Conservation (phyloP, 2,329 filamentous ascomycete species). For the Daldinia eschscholtzii region DNA sequence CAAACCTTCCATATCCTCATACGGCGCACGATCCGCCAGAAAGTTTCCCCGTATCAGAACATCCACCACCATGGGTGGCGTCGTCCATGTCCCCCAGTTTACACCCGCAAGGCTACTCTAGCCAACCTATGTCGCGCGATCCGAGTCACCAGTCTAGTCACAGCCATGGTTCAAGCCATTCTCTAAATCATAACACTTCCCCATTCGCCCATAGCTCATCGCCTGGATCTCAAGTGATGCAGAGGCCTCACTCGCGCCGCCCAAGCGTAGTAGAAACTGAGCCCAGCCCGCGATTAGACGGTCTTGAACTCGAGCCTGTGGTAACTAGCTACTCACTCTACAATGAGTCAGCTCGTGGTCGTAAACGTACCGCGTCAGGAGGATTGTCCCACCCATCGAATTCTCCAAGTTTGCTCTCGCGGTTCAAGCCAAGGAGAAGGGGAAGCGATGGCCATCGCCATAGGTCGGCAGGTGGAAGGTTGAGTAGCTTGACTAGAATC, state of each 20-base stretch:
- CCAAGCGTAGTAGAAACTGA: conserved; percentile 61
- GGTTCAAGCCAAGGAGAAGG: conserved; percentile 23
- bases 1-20: conserved; percentile 44
- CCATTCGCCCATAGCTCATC: conserved; percentile 39
- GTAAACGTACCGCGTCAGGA: conserved; percentile 26
- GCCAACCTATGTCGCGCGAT: conserved; percentile 64
- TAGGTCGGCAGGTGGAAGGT: conserved; percentile 29
- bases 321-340: conserved; percentile 51
- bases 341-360: conserved; percentile 35
- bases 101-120: conserved; percentile 58
- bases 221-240: conserved; percentile 48
- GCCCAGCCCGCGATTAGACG: conserved; percentile 56
- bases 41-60: conserved; percentile 38
- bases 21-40: conserved; percentile 43
- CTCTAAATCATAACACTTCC: conserved; percentile 16
- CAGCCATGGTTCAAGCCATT: conserved; percentile 46
- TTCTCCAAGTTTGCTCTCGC: conserved; percentile 17
- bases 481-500: conserved; percentile 16
- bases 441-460: conserved; percentile 18
- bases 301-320: conserved; percentile 44
- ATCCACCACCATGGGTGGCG: conserved; percentile 45
- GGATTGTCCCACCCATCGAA: background rate
- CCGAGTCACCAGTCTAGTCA: conserved; percentile 57
- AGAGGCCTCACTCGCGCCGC: conserved; percentile 48
- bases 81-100: conserved; percentile 40